These are phyloP conservation scores for Paramecium biaurelia DNA, from an alignment of 73 alveolate genomes.

Conservation along the genomic window DNA sequence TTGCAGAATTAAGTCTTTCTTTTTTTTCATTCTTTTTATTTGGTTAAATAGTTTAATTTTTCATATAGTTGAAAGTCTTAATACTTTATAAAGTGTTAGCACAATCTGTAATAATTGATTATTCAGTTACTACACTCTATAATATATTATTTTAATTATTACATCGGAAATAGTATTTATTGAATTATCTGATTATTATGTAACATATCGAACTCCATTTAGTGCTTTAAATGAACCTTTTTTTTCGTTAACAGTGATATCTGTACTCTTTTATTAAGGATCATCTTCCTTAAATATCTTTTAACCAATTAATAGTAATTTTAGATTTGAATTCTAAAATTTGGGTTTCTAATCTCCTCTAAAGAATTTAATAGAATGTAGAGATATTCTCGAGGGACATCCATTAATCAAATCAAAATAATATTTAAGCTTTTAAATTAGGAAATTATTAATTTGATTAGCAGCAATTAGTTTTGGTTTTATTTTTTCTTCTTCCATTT, in stretches of 20 bases:
- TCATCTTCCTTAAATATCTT: not conserved
- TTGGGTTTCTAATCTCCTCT: not conserved
- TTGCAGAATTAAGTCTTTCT: not conserved
- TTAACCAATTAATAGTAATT: not conserved
- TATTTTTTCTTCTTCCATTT: not conserved
- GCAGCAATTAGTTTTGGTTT: conserved; percentile 1
- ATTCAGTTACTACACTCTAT: not conserved
- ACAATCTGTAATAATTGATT: not conserved
- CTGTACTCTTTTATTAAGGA: not conserved
- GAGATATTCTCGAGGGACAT: not conserved
- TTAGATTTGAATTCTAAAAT: not conserved
- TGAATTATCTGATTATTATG: not conserved
- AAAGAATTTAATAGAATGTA: not conserved
- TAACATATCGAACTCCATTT: not conserved
- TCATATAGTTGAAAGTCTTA: not conserved
- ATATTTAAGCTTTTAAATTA: not conserved
- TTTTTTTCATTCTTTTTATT: not conserved
- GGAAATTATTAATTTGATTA: not conserved
- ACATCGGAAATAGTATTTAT: not conserved
- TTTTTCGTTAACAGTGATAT: not conserved
- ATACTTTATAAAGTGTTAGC: not conserved
- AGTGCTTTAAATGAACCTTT: not conserved
- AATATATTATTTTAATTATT: not conserved
- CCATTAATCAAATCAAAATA: not conserved
- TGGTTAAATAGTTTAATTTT: not conserved